Conservation (phyloP, 176 grass and related monocot species). For the Otatea glauca region DNA sequence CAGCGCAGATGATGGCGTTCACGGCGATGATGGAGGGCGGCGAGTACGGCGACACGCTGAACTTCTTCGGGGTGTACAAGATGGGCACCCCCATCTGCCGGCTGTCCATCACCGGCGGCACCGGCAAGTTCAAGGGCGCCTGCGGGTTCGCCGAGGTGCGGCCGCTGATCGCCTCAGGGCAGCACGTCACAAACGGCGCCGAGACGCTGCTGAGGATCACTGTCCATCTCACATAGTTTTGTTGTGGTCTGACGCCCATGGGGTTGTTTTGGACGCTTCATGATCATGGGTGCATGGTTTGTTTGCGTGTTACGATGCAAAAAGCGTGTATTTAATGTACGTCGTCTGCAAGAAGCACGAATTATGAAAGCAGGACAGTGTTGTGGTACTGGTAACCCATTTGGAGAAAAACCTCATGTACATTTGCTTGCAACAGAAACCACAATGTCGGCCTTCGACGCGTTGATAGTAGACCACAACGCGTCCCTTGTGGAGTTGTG, state of each 20-base stretch:
- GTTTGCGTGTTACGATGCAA: not conserved
- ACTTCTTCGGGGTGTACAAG: conserved; percentile 71
- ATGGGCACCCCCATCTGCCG: conserved; percentile 53
- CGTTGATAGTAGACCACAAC: not conserved
- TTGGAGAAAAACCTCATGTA: not conserved
- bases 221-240: conserved; percentile 55
- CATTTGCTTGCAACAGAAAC: not conserved
- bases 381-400: conserved; percentile 27
- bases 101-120: conserved; percentile 70
- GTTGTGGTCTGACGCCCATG: not conserved
- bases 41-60: conserved; percentile 71
- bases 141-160: conserved; percentile 65
- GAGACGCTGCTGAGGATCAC: conserved; percentile 66
- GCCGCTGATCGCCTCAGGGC: conserved; percentile 57
- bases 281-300: not conserved
- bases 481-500: too few relatives aligned
- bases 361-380: conserved; percentile 20
- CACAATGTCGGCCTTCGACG: not conserved
- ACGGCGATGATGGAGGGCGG: conserved; percentile 73
- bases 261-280: conserved; percentile 21
- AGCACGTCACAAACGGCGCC: conserved; percentile 57
- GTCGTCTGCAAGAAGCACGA: not conserved
- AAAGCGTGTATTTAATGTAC: not conserved
- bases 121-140: conserved; percentile 67
- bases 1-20: conserved; percentile 73